phyloP scores from a whole-genome alignment of 306 rosid genomes.

The Argentina anserina region DNA sequence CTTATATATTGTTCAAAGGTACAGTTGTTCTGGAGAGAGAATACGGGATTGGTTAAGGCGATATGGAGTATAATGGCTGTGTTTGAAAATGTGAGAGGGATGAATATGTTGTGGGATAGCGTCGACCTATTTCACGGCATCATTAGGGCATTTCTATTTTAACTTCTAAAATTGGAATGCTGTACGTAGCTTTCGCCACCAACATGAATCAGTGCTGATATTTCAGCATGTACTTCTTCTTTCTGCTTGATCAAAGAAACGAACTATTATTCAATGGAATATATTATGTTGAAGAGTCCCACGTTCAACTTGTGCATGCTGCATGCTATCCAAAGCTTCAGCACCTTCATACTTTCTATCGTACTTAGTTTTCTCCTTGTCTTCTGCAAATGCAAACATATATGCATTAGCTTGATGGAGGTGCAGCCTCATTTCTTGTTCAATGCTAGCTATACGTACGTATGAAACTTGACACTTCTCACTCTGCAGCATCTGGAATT shows the following conservation, averaged over 20 bases:
- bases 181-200: not conserved
- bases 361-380: not conserved
- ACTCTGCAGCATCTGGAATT: not conserved
- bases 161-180: not conserved
- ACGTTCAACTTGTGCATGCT: not conserved
- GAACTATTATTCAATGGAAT: constrained; percentile 11
- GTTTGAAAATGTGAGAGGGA: too few relatives aligned
- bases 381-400: constrained; percentile 10
- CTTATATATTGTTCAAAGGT: too few relatives aligned
- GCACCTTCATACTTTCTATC: not conserved
- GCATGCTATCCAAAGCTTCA: not conserved
- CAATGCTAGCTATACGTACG: not conserved
- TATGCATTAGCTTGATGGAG: constrained; percentile 2
- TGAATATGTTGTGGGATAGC: too few relatives aligned
- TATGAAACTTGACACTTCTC: not conserved
- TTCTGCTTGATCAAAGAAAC: not conserved
- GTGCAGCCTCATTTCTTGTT: not conserved
- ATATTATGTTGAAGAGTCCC: not conserved
- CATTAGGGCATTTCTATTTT: too few relatives aligned
- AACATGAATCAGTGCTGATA: not conserved
- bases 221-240: not conserved
- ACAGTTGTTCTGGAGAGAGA: too few relatives aligned
- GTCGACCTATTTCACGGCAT: too few relatives aligned
- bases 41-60: too few relatives aligned
- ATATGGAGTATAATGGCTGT: too few relatives aligned